Evolutionary conservation across 2,329 filamentous ascomycete species (phyloP).

Genomic region (Apiospora koreana): DNA sequence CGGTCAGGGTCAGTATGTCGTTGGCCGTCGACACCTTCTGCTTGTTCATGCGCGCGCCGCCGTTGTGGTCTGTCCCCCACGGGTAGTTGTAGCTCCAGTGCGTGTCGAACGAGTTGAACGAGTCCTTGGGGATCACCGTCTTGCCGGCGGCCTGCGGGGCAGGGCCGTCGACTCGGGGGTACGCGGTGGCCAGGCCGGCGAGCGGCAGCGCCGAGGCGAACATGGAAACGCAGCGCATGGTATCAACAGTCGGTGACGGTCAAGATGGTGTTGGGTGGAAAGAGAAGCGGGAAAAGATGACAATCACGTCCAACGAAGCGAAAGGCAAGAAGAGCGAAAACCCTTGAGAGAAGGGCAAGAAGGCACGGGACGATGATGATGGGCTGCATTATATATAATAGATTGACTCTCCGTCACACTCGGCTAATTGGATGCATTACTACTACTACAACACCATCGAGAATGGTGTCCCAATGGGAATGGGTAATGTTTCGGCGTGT

Average conservation of each 20-base stretch:
- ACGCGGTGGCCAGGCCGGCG: neutral
- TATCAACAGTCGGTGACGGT: neutral
- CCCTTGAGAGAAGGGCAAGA: neutral
- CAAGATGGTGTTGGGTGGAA: neutral
- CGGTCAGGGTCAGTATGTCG: conserved; percentile 48
- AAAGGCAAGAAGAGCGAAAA: neutral
- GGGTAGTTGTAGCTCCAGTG: conserved; percentile 56
- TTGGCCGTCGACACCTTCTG: conserved; percentile 42
- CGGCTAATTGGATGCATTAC: neutral
- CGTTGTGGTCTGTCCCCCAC: conserved; percentile 60
- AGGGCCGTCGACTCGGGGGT: neutral
- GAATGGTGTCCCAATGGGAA: neutral
- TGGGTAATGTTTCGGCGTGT: neutral
- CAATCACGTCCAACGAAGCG: neutral
- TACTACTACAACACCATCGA: neutral
- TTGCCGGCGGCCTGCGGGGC: neutral
- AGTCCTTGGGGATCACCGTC: conserved; percentile 40
- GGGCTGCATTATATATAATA: neutral
- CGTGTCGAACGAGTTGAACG: conserved; percentile 42
- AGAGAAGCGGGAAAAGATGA: neutral
- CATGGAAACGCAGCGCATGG: neutral
- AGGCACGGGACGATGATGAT: neutral
- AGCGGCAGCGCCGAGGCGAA: neutral
- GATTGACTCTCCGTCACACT: neutral
- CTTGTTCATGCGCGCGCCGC: conserved; percentile 54